Percentiles rank a stretch among this genome's conserved stretches.
These are phyloP conservation scores for Fraxinus cuspidata DNA, from an alignment of 257 asterid genomes.

Conservation along the genomic window DNA sequence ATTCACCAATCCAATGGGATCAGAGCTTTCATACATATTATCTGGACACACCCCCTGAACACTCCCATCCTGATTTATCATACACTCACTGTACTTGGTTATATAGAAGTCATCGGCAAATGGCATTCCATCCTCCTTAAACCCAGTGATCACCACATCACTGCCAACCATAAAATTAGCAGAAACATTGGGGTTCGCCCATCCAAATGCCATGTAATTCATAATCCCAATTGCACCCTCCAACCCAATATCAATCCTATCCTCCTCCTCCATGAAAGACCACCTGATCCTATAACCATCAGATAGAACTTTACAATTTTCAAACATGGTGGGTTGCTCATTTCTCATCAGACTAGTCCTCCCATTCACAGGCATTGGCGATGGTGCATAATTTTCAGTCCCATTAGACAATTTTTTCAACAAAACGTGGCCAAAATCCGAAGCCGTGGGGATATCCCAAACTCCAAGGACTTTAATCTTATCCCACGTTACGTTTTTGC, in stretches of 20 bases:
- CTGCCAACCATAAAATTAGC: constrained; percentile 80
- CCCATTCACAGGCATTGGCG: constrained; percentile 16
- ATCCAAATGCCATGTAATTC: constrained; percentile 91
- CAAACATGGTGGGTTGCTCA: constrained; percentile 59
- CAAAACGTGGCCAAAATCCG: constrained; percentile 80
- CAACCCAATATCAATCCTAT: constrained; percentile 71
- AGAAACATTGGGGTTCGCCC: constrained; percentile 78
- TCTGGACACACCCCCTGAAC: constrained; percentile 93
- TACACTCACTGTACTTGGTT: constrained; percentile 76
- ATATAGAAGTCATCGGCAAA: constrained; percentile 83
- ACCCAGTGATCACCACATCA: constrained; percentile 81
- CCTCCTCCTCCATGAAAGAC: constrained; percentile 51
- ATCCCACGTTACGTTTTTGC: constrained; percentile 77
- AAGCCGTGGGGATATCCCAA: constrained; percentile 87
- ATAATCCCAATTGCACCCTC: constrained; percentile 72
- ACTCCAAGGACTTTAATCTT: constrained; percentile 63
- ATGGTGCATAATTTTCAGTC: constrained; percentile 5
- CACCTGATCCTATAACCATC: constrained; percentile 80
- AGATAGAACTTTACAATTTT: constrained; percentile 68
- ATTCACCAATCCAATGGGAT: constrained; percentile 53
- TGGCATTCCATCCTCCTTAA: constrained; percentile 71
- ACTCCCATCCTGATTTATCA: constrained; percentile 58
- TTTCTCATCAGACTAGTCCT: constrained; percentile 13
- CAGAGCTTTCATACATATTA: constrained; percentile 45
- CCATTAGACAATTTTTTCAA: constrained; percentile 38